Base-by-base conservation (phyloP, 257 asterid genomes). In the Coffea eugenioides region DNA sequence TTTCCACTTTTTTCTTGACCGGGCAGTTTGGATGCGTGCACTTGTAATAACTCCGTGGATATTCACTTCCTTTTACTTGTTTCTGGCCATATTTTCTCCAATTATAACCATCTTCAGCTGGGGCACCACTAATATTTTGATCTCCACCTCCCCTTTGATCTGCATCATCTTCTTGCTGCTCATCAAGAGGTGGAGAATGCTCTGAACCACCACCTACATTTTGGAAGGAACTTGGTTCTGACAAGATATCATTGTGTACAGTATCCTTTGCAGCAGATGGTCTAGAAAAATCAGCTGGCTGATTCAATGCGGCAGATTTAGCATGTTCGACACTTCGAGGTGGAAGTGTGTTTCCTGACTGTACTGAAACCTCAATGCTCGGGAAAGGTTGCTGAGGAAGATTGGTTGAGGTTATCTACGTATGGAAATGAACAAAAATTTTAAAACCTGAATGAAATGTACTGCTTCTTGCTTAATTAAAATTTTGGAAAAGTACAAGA, bases 11-110 rank as follows among this genome's bases (percentile, higher is more conserved):
- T 81, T 94, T 94, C 97, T 92, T 94, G 77, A 90, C 97, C 0
- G 90, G 91, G 76, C 98, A 94, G 57, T 81, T 84, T 59, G 81
- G 82, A 83, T 91, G 87, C 4, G 97, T 91, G 87, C 98, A 94
- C 91, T 92, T 94, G 86, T 88, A 94, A 80, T 94, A 94, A 77
- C 98, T 94, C n/a, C 97, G 86, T 10, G 98, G 98, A 85, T 77
- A 94, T 80, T 89, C 94, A 16, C 98, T 92, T 57, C 97, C 97
- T 81, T 90, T 92, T 34, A 94, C 97, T 62, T 91, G 97, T 77
- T 94, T 94, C 83, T 94, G 98, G 71, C 98, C 98, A 31, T 94
- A 94, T 79, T 94, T 94, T 81, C 94, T 84, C 98, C 98, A 94
- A 71, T 89, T 92, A 75, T 85, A 94, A 71, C 97, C 98, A 83